These are phyloP conservation scores for Funneliformis caledonium DNA, from an alignment of 371 early-diverging fungal genomes.

Conservation along the genomic window DNA sequence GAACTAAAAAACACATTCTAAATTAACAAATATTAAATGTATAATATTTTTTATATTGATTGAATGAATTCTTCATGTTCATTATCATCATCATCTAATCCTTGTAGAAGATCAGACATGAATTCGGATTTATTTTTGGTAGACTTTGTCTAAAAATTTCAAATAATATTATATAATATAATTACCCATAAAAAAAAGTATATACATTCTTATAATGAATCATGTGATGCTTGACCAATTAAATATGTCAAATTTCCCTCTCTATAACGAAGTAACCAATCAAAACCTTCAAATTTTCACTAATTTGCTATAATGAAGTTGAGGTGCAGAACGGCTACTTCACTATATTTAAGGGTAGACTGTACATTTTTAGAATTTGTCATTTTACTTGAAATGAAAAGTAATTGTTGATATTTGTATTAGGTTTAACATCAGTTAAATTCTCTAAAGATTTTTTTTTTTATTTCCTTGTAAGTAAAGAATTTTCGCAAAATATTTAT, in stretches of 20 bases:
- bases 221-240: no score
- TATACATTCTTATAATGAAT: no score
- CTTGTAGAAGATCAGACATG: slow-evolving; percentile 11
- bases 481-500: background rate
- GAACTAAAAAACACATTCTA: no score
- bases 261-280: no score
- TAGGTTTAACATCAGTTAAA: background rate
- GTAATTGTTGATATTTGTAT: background rate
- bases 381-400: background rate
- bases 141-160: background rate
- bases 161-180: background rate
- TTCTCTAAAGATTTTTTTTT: slow-evolving; percentile 16
- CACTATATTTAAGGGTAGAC: no score
- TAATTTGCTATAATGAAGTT: no score
- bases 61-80: background rate
- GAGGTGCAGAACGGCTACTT: no score
- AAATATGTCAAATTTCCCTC: no score
- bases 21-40: no score
- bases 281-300: no score
- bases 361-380: background rate
- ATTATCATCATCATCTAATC: background rate
- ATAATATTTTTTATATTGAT: background rate
- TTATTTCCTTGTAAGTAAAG: background rate
- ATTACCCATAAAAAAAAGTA: background rate
- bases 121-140: slow-evolving; percentile 8